Conservation (phyloP, 192 early-diverging fungal genomes). For the Mortierella hygrophila region DNA sequence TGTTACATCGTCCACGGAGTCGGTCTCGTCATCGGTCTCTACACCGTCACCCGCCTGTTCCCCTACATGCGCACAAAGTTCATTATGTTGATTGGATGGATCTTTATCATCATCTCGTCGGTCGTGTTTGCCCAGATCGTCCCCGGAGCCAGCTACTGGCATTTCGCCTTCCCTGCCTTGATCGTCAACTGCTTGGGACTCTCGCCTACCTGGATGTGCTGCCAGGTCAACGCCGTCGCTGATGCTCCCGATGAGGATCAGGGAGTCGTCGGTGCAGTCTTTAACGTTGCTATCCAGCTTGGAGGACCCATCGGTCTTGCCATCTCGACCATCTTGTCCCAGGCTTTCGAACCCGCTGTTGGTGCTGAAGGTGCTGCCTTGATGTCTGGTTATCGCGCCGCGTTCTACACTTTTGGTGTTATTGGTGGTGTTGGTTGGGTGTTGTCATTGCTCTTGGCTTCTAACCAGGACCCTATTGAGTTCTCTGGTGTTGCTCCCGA, state of each 20-base stretch:
- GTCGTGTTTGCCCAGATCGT: conserved; percentile 38
- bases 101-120: conserved; percentile 21
- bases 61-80: conserved; percentile 29
- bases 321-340: conserved; percentile 43
- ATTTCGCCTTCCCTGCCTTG: conserved; percentile 50
- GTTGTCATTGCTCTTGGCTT: conserved; percentile 13
- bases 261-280: conserved; percentile 54
- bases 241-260: conserved; percentile 50
- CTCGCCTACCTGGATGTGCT: conserved; percentile 51
- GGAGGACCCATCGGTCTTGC: conserved; percentile 56
- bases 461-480: conserved; percentile 29
- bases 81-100: conserved; percentile 41
- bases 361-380: conserved; percentile 7
- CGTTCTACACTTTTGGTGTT: conserved; percentile 26
- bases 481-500: conserved; percentile 26
- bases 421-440: conserved; percentile 32
- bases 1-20: conserved; percentile 63
- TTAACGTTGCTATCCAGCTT: conserved; percentile 52
- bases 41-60: conserved; percentile 36
- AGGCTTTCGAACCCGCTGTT: neutral
- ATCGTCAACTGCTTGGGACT: conserved; percentile 48
- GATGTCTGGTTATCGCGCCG: conserved; percentile 35
- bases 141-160: conserved; percentile 31
- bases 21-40: conserved; percentile 48
- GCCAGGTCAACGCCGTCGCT: conserved; percentile 49